phyloP scores from a whole-genome alignment of 2,329 filamentous ascomycete species.

The Fonsecaea erecta region DNA sequence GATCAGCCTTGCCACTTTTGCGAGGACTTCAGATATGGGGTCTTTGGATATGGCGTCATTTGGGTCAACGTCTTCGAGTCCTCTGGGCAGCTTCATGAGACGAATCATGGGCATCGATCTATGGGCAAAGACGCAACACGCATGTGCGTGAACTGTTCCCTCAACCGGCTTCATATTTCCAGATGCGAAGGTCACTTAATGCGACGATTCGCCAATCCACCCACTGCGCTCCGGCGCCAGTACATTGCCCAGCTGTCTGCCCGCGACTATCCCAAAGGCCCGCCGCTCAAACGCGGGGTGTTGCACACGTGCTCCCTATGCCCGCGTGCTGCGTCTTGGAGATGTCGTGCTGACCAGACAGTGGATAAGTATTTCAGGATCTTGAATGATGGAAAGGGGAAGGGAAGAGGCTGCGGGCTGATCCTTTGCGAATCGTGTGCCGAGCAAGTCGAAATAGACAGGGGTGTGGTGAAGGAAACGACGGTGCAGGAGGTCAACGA shows the following conservation, averaged over 20 bases:
- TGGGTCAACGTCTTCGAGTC: constrained; percentile 25
- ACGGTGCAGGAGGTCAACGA: neutral
- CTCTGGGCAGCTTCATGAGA: constrained; percentile 27
- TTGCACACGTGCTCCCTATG: constrained; percentile 33
- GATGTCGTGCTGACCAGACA: constrained; percentile 31
- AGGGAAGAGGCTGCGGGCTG: constrained; percentile 33
- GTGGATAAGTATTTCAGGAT: constrained; percentile 15
- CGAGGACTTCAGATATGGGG: constrained; percentile 33
- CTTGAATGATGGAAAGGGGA: constrained; percentile 19
- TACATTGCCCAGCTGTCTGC: constrained; percentile 24
- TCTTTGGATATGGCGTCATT: constrained; percentile 32
- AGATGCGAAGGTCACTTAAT: constrained; percentile 29
- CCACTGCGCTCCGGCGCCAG: neutral
- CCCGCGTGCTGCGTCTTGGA: constrained; percentile 27
- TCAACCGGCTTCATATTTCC: constrained; percentile 34
- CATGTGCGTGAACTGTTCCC: constrained; percentile 36
- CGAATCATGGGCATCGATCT: constrained; percentile 27
- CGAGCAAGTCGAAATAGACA: neutral
- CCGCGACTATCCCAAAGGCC: neutral
- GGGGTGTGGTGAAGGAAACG: constrained; percentile 13
- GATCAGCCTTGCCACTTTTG: constrained; percentile 35
- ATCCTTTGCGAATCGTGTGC: constrained; percentile 29
- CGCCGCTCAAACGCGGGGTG: constrained; percentile 9
- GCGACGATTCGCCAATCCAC: neutral
- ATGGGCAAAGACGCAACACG: constrained; percentile 28